Evolutionary conservation across 805 yeast species (phyloP).

Genomic region (Danielia reshetovae): DNA sequence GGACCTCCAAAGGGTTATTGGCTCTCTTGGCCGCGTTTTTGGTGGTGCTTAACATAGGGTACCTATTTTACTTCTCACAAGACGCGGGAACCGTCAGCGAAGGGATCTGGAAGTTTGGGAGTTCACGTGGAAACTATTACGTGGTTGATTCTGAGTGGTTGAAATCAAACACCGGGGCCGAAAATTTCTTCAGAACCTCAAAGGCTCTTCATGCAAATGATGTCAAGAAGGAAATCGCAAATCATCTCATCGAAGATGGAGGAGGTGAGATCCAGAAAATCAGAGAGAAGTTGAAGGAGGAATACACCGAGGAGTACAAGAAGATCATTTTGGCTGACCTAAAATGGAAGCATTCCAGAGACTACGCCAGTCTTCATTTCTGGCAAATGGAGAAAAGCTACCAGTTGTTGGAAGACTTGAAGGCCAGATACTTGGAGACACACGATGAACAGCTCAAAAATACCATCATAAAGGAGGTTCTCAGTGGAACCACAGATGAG

Average conservation of each 20-base stretch:
- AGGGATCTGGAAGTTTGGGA: no score
- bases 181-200: neutral
- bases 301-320: constrained; percentile 3
- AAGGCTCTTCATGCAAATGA: constrained; percentile 1
- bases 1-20: neutral
- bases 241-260: constrained; percentile 1
- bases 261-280: constrained; percentile 1
- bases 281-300: constrained; percentile 4
- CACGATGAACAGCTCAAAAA: constrained; percentile 8
- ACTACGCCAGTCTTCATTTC: neutral
- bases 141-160: constrained; percentile 10
- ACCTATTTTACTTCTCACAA: neutral
- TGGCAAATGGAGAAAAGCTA: constrained; percentile 1
- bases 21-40: neutral
- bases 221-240: constrained; percentile 2
- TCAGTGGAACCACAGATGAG: constrained; percentile 7
- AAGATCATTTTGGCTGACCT: neutral
- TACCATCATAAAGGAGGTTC: constrained; percentile 4
- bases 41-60: neutral
- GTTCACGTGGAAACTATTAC: constrained; percentile 6
- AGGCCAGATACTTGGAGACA: constrained; percentile 5
- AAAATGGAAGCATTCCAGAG: neutral
- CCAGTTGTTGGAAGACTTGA: constrained; percentile 7
- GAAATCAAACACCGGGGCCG: neutral
- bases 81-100: no score